These are phyloP conservation scores for Colletotrichum kahawae DNA, from an alignment of 2,329 filamentous ascomycete species.

Conservation along the genomic window DNA sequence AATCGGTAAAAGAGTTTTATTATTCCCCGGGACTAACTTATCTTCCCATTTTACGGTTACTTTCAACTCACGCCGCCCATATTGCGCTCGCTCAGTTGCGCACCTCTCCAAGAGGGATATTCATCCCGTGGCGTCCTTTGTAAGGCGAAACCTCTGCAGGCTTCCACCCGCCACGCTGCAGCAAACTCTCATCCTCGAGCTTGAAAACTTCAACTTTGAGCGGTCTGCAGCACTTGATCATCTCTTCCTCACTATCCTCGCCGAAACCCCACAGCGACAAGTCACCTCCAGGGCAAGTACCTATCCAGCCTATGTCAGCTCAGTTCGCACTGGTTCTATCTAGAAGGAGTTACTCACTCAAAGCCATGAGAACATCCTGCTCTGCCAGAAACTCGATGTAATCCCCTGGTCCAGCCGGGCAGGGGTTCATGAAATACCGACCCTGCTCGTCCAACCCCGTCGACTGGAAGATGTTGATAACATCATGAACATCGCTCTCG, in stretches of 20 bases:
- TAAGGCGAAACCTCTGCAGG: slow-evolving; percentile 66
- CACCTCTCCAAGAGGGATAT: slow-evolving; percentile 24
- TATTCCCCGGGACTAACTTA: too few species aligned
- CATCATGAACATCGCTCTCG: slow-evolving; percentile 82
- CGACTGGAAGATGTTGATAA: slow-evolving; percentile 86
- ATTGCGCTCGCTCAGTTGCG: background rate
- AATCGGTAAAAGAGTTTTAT: background rate
- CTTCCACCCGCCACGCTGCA: slow-evolving; percentile 65
- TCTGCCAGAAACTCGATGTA: slow-evolving; percentile 82
- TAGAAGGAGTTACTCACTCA: slow-evolving; percentile 43
- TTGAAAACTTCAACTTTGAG: slow-evolving; percentile 76
- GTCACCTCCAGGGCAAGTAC: slow-evolving; percentile 81
- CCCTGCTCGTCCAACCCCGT: slow-evolving; percentile 76
- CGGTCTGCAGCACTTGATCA: slow-evolving; percentile 73
- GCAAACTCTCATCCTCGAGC: slow-evolving; percentile 56
- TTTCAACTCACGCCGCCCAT: too few species aligned
- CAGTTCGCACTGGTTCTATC: too few species aligned
- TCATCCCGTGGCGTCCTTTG: slow-evolving; percentile 69
- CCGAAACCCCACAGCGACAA: slow-evolving; percentile 84
- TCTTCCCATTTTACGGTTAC: too few species aligned
- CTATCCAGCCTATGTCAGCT: slow-evolving; percentile 28
- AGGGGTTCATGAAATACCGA: slow-evolving; percentile 77
- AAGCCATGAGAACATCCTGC: slow-evolving; percentile 70
- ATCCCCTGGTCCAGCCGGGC: slow-evolving; percentile 58
- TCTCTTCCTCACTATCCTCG: slow-evolving; percentile 68